phyloP scores from a whole-genome alignment of 1,139 yeast species.

The Schizosaccharomyces versatilis region DNA sequence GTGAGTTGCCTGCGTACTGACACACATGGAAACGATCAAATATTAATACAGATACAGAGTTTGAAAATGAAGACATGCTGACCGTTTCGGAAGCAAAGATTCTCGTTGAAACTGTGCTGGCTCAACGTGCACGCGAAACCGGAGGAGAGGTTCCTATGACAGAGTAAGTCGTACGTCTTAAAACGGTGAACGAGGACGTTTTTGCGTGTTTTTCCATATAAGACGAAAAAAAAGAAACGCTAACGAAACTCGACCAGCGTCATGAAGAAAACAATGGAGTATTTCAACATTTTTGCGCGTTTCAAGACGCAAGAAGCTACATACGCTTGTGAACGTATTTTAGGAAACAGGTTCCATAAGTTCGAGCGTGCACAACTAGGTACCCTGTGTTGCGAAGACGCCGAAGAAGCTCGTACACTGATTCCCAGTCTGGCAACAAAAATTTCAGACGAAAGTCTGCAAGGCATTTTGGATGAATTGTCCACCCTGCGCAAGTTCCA shows the following conservation, averaged over 20 bases:
- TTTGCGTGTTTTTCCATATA: neutral
- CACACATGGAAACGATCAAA: neutral
- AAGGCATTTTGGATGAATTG: slow-evolving; percentile 10
- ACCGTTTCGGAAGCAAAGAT: slow-evolving; percentile 12
- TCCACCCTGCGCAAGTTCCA: slow-evolving; percentile 9
- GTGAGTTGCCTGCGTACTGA: neutral
- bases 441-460: slow-evolving; percentile 9
- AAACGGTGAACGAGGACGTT: neutral
- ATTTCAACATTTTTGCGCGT: slow-evolving; percentile 64
- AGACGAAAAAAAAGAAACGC: neutral
- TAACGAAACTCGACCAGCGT: slow-evolving; percentile 24
- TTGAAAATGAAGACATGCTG: slow-evolving; percentile 10
- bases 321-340: slow-evolving; percentile 43
- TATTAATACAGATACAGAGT: slow-evolving; percentile 4
- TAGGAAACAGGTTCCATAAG: slow-evolving; percentile 38
- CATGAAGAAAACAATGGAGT: slow-evolving; percentile 76
- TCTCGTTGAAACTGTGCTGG: slow-evolving; percentile 10
- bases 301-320: slow-evolving; percentile 84
- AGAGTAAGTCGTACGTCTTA: slow-evolving; percentile 6
- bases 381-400: slow-evolving; percentile 82
- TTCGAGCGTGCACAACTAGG: slow-evolving; percentile 92
- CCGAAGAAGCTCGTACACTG: slow-evolving; percentile 88
- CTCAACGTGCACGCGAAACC: slow-evolving; percentile 6
- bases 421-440: slow-evolving; percentile 31
- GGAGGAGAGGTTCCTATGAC: slow-evolving; percentile 10